Conservation (phyloP, 805 yeast species). For the Jamesozyma lodderae region DNA sequence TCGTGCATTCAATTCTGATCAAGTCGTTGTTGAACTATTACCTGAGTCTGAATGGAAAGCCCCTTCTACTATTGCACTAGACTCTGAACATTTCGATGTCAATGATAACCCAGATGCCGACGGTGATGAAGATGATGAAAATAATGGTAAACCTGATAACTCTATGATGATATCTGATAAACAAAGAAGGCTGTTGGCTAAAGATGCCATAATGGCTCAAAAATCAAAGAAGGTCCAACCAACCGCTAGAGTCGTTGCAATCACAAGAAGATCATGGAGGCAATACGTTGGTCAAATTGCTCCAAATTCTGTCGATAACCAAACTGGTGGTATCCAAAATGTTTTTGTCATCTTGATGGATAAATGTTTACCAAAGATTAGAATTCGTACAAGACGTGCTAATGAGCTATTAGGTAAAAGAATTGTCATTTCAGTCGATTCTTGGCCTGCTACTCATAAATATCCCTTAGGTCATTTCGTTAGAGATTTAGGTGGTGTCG, state of each 20-base stretch:
- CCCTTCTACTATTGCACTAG: slow-evolving; percentile 71
- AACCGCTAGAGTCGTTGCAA: slow-evolving; percentile 88
- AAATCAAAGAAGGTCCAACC: slow-evolving; percentile 56
- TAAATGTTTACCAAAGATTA: slow-evolving; percentile 71
- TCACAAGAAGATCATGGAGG: slow-evolving; percentile 88
- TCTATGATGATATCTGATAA: slow-evolving; percentile 30
- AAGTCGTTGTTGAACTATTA: slow-evolving; percentile 80
- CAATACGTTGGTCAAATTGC: slow-evolving; percentile 91
- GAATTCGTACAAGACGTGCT: slow-evolving; percentile 83
- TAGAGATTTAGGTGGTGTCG: slow-evolving; percentile 79
- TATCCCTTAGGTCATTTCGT: slow-evolving; percentile 94
- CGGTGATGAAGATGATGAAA: slow-evolving; percentile 38
- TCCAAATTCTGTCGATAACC: slow-evolving; percentile 57
- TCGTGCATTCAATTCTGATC: slow-evolving; percentile 87
- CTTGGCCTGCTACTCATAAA: slow-evolving; percentile 80
- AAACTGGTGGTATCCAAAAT: slow-evolving; percentile 54
- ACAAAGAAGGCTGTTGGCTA: slow-evolving; percentile 55
- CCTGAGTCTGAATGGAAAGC: slow-evolving; percentile 83
- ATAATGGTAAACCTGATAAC: slow-evolving; percentile 36
- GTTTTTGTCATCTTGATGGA: slow-evolving; percentile 89
- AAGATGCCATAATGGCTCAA: slow-evolving; percentile 64
- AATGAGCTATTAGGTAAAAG: slow-evolving; percentile 77
- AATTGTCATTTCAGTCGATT: slow-evolving; percentile 84
- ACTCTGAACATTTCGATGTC: slow-evolving; percentile 56
- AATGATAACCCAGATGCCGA: slow-evolving; percentile 50